Evolutionary conservation across 2,329 filamentous ascomycete genomes (phyloP).

Genomic region (Stagonosporopsis vannaccii): DNA sequence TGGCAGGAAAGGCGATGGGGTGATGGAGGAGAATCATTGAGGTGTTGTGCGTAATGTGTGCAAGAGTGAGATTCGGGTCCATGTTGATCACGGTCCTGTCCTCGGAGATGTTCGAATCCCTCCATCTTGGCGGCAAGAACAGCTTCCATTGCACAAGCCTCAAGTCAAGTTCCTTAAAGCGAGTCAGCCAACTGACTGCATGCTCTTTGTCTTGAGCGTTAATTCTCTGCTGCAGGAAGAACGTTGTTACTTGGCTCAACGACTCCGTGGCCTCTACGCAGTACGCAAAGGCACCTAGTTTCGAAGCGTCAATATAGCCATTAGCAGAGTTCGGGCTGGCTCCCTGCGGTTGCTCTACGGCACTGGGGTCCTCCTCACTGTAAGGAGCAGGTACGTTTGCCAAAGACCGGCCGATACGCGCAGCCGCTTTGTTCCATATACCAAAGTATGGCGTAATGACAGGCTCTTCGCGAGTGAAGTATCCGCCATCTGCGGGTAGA

Average conservation of each 20-base stretch:
- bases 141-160: conserved; percentile 46
- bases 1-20: conserved; percentile 41
- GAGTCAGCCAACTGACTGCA: conserved; percentile 44
- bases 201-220: conserved; percentile 47
- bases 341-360: conserved; percentile 31
- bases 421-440: conserved; percentile 46
- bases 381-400: conserved; percentile 45
- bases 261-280: conserved; percentile 46
- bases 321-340: conserved; percentile 42
- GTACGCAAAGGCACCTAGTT: conserved; percentile 45
- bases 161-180: conserved; percentile 46
- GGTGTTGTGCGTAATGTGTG: conserved; percentile 46
- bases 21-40: conserved; percentile 47
- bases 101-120: conserved; percentile 43
- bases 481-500: conserved; percentile 44
- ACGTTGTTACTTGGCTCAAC: conserved; percentile 45
- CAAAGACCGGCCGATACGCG: conserved; percentile 42
- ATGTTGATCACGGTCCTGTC: conserved; percentile 39
- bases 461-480: conserved; percentile 44
- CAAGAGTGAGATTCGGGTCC: conserved; percentile 46
- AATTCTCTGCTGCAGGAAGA: conserved; percentile 44
- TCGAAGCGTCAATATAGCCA: conserved; percentile 45
- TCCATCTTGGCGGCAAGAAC: conserved; percentile 45
- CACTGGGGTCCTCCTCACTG: conserved; percentile 41
- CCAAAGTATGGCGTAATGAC: conserved; percentile 46